Conservation (phyloP, 257 asterid species). For the Lavandula angustifolia region DNA sequence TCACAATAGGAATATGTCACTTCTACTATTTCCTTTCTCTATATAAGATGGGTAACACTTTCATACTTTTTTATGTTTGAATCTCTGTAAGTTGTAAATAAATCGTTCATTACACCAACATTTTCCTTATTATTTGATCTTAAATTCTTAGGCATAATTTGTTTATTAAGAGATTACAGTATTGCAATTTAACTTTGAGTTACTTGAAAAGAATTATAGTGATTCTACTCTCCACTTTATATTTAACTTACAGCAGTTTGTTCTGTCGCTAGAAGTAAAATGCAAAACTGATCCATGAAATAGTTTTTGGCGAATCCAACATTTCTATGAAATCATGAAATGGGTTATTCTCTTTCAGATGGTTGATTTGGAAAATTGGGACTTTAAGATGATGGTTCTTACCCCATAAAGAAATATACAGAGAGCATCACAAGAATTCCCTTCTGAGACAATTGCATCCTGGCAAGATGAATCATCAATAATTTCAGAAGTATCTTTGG, state of each 20-base stretch:
- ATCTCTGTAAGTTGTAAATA: no score
- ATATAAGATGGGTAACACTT: no score
- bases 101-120: no score
- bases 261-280: conserved; percentile 7
- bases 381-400: conserved; percentile 37
- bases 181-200: not conserved
- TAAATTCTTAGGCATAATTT: no score
- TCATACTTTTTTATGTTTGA: no score
- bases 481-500: conserved; percentile 38
- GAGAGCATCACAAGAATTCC: conserved; percentile 43
- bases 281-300: conserved; percentile 4
- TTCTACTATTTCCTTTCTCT: no score
- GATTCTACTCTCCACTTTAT: conserved; percentile 1
- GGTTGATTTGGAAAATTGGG: conserved; percentile 10
- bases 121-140: no score
- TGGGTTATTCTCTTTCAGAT: not conserved
- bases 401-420: conserved; percentile 90
- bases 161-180: not conserved
- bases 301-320: conserved; percentile 10
- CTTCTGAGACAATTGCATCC: conserved; percentile 38
- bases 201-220: not conserved
- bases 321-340: conserved; percentile 6
- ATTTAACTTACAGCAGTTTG: not conserved
- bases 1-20: no score
- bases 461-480: conserved; percentile 29